Conservation (phyloP, 148 eudicot species). For the Vaccinium myrtillus region DNA sequence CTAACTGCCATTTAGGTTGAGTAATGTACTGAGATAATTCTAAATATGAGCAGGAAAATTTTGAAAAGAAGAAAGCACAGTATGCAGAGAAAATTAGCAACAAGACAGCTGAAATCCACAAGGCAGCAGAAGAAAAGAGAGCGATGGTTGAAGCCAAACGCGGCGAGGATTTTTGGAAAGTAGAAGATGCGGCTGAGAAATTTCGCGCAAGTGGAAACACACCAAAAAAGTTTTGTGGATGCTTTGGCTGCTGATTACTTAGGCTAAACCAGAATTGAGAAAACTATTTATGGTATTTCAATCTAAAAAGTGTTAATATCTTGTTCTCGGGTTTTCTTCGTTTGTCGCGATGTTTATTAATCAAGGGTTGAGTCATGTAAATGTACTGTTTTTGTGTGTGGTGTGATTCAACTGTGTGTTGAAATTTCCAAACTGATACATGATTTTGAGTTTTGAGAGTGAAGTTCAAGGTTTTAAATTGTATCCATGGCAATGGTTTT, state of each 20-base stretch:
- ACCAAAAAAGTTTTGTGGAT: constrained; percentile 40
- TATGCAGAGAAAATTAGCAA: constrained; percentile 59
- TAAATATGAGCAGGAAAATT: constrained; percentile 40
- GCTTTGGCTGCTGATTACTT: constrained; percentile 33
- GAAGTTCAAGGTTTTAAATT: background rate
- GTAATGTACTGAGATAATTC: background rate
- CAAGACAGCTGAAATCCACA: constrained; percentile 55
- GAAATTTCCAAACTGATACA: background rate
- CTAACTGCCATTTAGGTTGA: background rate
- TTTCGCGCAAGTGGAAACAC: constrained; percentile 47
- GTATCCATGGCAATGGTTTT: background rate
- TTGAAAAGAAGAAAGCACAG: constrained; percentile 62
- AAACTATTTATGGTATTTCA: background rate
- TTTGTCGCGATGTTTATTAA: background rate
- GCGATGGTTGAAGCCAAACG: constrained; percentile 53
- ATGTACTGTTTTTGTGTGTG: background rate
- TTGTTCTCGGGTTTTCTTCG: background rate
- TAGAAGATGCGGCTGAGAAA: constrained; percentile 55
- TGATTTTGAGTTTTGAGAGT: background rate
- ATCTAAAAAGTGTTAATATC: background rate
- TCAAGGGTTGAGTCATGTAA: constrained; percentile 6
- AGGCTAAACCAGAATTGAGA: background rate
- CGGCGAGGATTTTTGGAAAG: constrained; percentile 51
- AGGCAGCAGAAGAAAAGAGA: constrained; percentile 60
- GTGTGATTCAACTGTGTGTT: background rate